Evolutionary conservation across 306 rosid genomes (phyloP).

Genomic region (Pyrus betulifolia): DNA sequence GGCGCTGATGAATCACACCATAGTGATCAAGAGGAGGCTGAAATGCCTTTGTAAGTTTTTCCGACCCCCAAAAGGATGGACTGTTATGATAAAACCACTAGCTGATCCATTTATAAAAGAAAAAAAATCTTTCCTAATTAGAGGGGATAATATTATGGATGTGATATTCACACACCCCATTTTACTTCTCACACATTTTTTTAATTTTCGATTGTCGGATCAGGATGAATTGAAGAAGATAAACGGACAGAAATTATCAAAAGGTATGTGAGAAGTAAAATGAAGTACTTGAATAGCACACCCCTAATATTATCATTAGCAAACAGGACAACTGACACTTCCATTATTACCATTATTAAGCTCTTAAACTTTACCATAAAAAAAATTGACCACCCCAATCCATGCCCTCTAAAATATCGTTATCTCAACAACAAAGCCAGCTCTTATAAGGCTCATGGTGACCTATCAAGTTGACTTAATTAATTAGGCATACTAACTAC

Average conservation of each 20-base stretch:
- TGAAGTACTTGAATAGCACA: too few relatives aligned
- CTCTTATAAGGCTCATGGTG: constrained; percentile 2
- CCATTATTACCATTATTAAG: constrained; percentile 17
- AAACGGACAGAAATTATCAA: too few relatives aligned
- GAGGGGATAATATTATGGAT: constrained; percentile 1
- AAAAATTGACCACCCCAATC: not conserved
- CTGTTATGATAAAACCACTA: rapidly evolving
- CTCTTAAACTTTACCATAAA: constrained; percentile 12
- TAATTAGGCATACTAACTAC: not conserved
- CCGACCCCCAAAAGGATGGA: rapidly evolving
- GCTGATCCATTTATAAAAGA: too few relatives aligned
- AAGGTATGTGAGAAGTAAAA: too few relatives aligned
- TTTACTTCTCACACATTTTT: too few relatives aligned
- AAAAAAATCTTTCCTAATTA: not conserved
- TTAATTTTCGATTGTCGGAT: too few relatives aligned
- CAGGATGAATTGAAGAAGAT: too few relatives aligned
- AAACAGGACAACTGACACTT: constrained; percentile 19
- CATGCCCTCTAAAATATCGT: not conserved
- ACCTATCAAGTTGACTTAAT: constrained; percentile 19
- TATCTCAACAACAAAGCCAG: not conserved
- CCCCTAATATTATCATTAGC: not conserved
- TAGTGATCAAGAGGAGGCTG: rapidly evolving
- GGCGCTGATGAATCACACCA: rapidly evolving
- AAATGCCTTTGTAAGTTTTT: too few relatives aligned
- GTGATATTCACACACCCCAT: too few relatives aligned